phyloP scores from a whole-genome alignment of 1,284 basidiomycete genomes.

The Cutaneotrichosporon sp. region DNA sequence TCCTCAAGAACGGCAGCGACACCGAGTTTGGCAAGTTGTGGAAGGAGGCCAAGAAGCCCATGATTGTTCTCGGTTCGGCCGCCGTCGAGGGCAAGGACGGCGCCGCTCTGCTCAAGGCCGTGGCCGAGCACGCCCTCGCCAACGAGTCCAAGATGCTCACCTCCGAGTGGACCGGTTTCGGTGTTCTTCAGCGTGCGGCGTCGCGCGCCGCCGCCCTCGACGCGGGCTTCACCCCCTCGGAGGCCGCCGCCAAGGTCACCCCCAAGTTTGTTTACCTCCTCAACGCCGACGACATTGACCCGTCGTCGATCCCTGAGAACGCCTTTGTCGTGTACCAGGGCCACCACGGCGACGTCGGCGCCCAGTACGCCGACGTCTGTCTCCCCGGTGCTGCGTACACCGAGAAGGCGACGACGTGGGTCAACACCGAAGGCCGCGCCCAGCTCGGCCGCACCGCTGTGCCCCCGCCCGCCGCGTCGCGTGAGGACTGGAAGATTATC shows the following conservation, averaged over 20 bases:
- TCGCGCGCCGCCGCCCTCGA: slow-evolving; percentile 96
- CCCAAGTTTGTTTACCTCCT: slow-evolving; percentile 97
- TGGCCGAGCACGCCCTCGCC: slow-evolving; percentile 73
- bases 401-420: slow-evolving; percentile 90
- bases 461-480: slow-evolving; percentile 84
- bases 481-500: slow-evolving; percentile 99
- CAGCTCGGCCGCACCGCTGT: slow-evolving; percentile 91
- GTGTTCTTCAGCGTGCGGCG: slow-evolving; percentile 79
- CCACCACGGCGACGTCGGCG: slow-evolving; percentile 95
- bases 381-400: slow-evolving; percentile 92
- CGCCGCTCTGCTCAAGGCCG: slow-evolving; percentile 67
- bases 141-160: slow-evolving; percentile 73
- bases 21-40: slow-evolving; percentile 75
- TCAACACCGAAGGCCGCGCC: slow-evolving; percentile 93
- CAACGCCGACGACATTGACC: slow-evolving; percentile 90
- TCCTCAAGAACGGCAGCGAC: slow-evolving; percentile 64
- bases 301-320: slow-evolving; percentile 81
- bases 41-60: slow-evolving; percentile 81
- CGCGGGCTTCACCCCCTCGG: slow-evolving; percentile 81
- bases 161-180: slow-evolving; percentile 94
- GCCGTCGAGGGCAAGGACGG: slow-evolving; percentile 84
- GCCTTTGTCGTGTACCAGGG: slow-evolving; percentile 99
- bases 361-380: slow-evolving; percentile 93
- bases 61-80: slow-evolving; percentile 89
- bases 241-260: slow-evolving; percentile 65